Base-by-base conservation (phyloP, 805 yeast species). In the Suhomyces prunicola region DNA sequence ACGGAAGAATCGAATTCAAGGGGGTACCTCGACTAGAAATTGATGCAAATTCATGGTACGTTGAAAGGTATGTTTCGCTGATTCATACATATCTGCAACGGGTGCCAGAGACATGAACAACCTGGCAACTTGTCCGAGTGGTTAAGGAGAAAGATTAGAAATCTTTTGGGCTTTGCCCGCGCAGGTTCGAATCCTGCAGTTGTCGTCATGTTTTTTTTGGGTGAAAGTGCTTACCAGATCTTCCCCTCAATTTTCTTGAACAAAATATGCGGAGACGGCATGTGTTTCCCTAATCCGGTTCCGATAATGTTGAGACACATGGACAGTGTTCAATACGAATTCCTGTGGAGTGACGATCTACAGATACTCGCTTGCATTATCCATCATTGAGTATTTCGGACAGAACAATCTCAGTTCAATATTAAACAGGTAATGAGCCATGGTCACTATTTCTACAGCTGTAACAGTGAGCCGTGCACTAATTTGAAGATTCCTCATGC, bases 101-200 rank as follows among this genome's bases (percentile, higher is more conserved):
- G 4, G 4, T 5, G 3, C n/a, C 4, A 12, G 6, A 12, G 22
- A 1, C 4, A 26, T n/a, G 27, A 45, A 10, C 9, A 12, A 13
- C 24, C 12, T 39, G 77, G 76, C 76, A 71, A 71, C 76, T 71
- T 72, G 76, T 71, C 77, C 76, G 77, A 72, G 76, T 64, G 77
- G 77, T 72, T 72, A 72, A 72, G 77, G 76, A 72, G 76, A 72
- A 72, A 72, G 76, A 72, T 70, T 73, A 66, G 76, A 73, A 73
- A 72, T 72, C 77, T 73, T 72, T 73, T 72, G 77, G 77, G 77
- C 75, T 72, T 59, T 66, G 77, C 78, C 77, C 77, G 76, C 77
- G 76, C 76, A 73, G 78, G 78, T 73, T 73, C 77, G 78, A 72
- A 65, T 73, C 77, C 77, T 73, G 77, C 76, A 71, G 77, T 71